These are phyloP conservation scores for Hanseniaspora mollemarum DNA, from an alignment of 805 yeast genomes.

Conservation along the genomic window DNA sequence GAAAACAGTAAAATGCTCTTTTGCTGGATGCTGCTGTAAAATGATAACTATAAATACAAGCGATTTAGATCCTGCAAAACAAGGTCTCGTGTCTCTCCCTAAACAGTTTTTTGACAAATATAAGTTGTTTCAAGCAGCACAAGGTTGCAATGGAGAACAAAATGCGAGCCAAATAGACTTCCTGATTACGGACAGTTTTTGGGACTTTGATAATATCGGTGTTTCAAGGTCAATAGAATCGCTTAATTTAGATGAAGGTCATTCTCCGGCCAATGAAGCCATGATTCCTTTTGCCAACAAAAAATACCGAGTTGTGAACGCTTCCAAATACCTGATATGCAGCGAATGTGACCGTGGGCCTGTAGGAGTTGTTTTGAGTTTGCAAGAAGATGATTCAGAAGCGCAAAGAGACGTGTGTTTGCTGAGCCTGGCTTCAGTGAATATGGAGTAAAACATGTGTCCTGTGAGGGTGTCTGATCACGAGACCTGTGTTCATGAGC, in stretches of 20 bases:
- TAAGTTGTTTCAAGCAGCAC: slow-evolving; percentile 17
- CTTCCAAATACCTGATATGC: slow-evolving; percentile 51
- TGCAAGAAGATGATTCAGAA: not conserved
- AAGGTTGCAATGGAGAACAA: slow-evolving; percentile 17
- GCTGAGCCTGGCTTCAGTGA: slow-evolving; percentile 6
- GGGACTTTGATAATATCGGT: slow-evolving; percentile 74
- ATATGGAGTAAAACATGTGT: too few relatives aligned
- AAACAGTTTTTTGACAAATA: slow-evolving; percentile 18
- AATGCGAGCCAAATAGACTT: slow-evolving; percentile 25
- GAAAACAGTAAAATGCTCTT: slow-evolving; percentile 21
- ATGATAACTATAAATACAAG: slow-evolving; percentile 19
- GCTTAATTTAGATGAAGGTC: slow-evolving; percentile 19
- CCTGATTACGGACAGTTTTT: slow-evolving; percentile 43
- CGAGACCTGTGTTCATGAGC: too few relatives aligned
- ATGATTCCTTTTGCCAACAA: slow-evolving; percentile 17
- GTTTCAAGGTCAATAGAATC: slow-evolving; percentile 38
- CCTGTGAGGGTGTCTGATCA: too few relatives aligned
- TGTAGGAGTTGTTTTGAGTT: slow-evolving; percentile 49
- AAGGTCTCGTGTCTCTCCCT: slow-evolving; percentile 17
- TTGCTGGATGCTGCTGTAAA: slow-evolving; percentile 22
- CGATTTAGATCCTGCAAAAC: not conserved
- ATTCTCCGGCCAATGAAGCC: slow-evolving; percentile 20
- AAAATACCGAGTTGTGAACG: slow-evolving; percentile 24
- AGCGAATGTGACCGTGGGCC: slow-evolving; percentile 75
- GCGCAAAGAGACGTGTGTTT: slow-evolving; percentile 5